These are phyloP conservation scores for Conticribra guillardii DNA, from an alignment of 108 stramenopile genomes.

Conservation along the genomic window DNA sequence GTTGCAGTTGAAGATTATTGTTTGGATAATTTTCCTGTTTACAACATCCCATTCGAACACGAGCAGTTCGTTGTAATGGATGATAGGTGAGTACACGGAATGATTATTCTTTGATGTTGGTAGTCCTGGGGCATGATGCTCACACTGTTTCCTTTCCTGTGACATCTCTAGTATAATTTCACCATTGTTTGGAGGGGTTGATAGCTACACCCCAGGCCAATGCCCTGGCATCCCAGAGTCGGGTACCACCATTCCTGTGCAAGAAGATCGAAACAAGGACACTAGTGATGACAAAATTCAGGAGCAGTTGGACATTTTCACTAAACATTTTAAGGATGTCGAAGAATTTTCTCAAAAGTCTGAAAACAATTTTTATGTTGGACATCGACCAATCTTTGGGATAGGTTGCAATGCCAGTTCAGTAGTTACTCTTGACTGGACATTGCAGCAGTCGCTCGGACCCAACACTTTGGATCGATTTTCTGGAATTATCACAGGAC, in stretches of 20 bases:
- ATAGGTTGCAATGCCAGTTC: conserved; percentile 22
- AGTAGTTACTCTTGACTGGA: conserved; percentile 24
- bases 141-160: background rate
- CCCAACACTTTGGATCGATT: conserved; percentile 22
- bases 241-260: conserved; percentile 6
- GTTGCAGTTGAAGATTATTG: conserved; percentile 19
- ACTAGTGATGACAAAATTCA: background rate
- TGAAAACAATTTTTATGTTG: conserved; percentile 24
- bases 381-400: conserved; percentile 29
- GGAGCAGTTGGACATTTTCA: conserved; percentile 9
- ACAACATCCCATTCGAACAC: conserved; percentile 16
- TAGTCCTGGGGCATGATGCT: background rate
- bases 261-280: conserved; percentile 11
- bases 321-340: conserved; percentile 5
- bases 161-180: conserved; percentile 1
- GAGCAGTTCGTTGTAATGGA: conserved; percentile 36
- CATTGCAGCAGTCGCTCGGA: conserved; percentile 29
- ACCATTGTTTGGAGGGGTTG: conserved; percentile 6
- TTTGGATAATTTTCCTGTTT: conserved; percentile 7
- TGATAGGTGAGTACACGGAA: conserved; percentile 7
- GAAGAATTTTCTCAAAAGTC: conserved; percentile 7
- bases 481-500: conserved; percentile 23
- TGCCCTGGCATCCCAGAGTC: conserved; percentile 8
- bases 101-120: too few species aligned
- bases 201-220: conserved; percentile 14